A percentile compares a stretch with the other conserved stretches of the same genome.
Evolutionary conservation across 1,284 basidiomycete species (phyloP).

Genomic region (Macrocystidia cucumis): DNA sequence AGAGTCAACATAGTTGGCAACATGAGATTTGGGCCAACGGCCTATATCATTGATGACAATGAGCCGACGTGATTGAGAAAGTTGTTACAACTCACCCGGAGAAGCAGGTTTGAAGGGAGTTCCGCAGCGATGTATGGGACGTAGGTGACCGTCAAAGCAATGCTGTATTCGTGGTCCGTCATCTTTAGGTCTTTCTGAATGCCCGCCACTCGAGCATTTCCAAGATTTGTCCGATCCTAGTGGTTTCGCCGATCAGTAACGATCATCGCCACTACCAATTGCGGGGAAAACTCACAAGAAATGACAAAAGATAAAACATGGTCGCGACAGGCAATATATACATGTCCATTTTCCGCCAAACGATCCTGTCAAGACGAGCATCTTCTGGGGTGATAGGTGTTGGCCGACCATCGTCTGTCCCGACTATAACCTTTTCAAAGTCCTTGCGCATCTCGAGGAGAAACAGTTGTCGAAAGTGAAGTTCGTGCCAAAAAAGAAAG

Average conservation of each 20-base stretch:
- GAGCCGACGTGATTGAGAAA: background rate
- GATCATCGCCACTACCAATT: background rate
- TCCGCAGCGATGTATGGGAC: slow-evolving; percentile 50
- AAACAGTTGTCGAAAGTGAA: too few relatives aligned
- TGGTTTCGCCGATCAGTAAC: background rate
- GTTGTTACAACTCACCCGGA: slow-evolving; percentile 31
- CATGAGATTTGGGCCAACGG: slow-evolving; percentile 47
- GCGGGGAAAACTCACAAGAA: slow-evolving; percentile 28
- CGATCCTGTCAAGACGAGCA: slow-evolving; percentile 27
- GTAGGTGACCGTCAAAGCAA: slow-evolving; percentile 38
- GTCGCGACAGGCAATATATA: slow-evolving; percentile 39
- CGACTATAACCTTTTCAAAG: too few relatives aligned
- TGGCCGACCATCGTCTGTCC: too few relatives aligned
- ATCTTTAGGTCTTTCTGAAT: slow-evolving; percentile 45
- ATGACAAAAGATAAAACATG: slow-evolving; percentile 37
- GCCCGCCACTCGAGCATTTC: slow-evolving; percentile 54
- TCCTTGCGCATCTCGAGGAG: too few relatives aligned
- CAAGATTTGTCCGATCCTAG: slow-evolving; percentile 42
- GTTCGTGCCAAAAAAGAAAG: too few relatives aligned
- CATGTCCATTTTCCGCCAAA: slow-evolving; percentile 42
- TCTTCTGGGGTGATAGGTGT: too few relatives aligned
- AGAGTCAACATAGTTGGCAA: slow-evolving; percentile 46
- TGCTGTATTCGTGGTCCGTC: slow-evolving; percentile 27
- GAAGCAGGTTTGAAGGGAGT: slow-evolving; percentile 50
- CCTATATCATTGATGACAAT: slow-evolving; percentile 24